phyloP scores from a whole-genome alignment of 352 stramenopile genomes.

The Phytophthora pluvialis region DNA sequence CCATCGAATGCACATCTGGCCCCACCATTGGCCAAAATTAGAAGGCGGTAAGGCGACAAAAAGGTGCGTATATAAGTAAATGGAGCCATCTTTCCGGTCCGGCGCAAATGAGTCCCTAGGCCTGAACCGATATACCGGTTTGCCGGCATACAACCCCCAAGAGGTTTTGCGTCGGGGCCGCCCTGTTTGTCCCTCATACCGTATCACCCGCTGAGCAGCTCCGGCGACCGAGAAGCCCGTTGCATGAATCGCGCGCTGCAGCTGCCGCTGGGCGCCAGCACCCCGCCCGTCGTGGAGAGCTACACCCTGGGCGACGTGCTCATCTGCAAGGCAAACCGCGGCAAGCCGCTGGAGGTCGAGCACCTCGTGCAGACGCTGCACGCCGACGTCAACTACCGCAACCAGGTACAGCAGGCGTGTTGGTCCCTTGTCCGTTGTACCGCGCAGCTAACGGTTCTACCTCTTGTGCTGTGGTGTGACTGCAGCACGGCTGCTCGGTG shows the following conservation, averaged over 20 bases:
- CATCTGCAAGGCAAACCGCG: slow-evolving; percentile 85
- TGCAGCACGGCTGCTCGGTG: slow-evolving; percentile 81
- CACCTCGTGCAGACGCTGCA: slow-evolving; percentile 78
- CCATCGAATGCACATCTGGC: no score
- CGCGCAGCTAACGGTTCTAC: slow-evolving; percentile 13
- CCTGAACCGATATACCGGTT: background rate
- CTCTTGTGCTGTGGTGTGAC: background rate
- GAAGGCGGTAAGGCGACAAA: background rate
- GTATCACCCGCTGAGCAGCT: slow-evolving; percentile 23
- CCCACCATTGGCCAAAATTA: slow-evolving; percentile 1
- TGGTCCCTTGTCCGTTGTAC: background rate
- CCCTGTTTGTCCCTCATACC: slow-evolving; percentile 23
- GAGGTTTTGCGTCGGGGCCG: background rate
- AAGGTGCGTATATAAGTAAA: background rate
- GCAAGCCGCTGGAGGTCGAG: slow-evolving; percentile 81
- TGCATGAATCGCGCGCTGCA: slow-evolving; percentile 73
- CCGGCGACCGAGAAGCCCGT: no score
- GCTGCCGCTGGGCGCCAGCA: slow-evolving; percentile 55
- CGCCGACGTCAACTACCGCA: slow-evolving; percentile 88
- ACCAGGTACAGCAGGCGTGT: slow-evolving; percentile 55
- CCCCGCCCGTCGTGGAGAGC: slow-evolving; percentile 64
- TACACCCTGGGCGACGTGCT: slow-evolving; percentile 88
- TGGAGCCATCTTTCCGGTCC: background rate
- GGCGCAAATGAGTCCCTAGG: background rate
- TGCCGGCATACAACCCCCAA: background rate